These are phyloP conservation scores for Tricladium varicosporioides DNA, from an alignment of 2,329 filamentous ascomycete genomes.

Conservation along the genomic window DNA sequence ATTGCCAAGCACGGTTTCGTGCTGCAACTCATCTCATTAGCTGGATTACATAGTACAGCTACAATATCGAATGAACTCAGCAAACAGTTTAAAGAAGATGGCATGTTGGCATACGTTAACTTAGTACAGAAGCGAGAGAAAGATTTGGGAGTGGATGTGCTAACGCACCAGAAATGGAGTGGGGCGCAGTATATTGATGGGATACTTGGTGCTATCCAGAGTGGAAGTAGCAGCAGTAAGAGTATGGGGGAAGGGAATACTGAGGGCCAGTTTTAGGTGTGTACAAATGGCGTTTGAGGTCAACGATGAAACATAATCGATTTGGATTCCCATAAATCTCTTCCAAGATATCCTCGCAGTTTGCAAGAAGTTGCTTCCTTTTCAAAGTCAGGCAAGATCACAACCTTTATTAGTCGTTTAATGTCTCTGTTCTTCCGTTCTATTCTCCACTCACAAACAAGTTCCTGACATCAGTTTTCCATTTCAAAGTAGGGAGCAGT, in stretches of 20 bases:
- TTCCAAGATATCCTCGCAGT: too few relatives aligned
- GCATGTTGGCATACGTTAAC: constrained; percentile 98
- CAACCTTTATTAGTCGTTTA: too few relatives aligned
- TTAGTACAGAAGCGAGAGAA: constrained; percentile 87
- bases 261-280: constrained; percentile 60
- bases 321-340: too few relatives aligned
- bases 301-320: too few relatives aligned
- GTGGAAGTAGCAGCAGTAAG: constrained; percentile 82
- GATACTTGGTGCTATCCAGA: constrained; percentile 85
- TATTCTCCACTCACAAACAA: too few relatives aligned
- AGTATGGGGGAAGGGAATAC: constrained; percentile 97
- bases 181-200: constrained; percentile 79
- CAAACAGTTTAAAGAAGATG: constrained; percentile 78
- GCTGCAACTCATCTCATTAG: constrained; percentile 65
- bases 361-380: too few relatives aligned
- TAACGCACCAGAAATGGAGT: constrained; percentile 49
- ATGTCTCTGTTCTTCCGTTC: too few relatives aligned
- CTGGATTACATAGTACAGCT: constrained; percentile 64
- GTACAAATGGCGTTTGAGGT: not conserved
- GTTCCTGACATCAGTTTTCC: too few relatives aligned
- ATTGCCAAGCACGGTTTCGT: constrained; percentile 83
- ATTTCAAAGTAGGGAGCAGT: too few relatives aligned
- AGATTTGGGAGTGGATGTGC: constrained; percentile 54
- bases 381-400: too few relatives aligned
- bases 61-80: constrained; percentile 72